Conservation (phyloP, 345 rosid species). For the Corchorus capsularis region DNA sequence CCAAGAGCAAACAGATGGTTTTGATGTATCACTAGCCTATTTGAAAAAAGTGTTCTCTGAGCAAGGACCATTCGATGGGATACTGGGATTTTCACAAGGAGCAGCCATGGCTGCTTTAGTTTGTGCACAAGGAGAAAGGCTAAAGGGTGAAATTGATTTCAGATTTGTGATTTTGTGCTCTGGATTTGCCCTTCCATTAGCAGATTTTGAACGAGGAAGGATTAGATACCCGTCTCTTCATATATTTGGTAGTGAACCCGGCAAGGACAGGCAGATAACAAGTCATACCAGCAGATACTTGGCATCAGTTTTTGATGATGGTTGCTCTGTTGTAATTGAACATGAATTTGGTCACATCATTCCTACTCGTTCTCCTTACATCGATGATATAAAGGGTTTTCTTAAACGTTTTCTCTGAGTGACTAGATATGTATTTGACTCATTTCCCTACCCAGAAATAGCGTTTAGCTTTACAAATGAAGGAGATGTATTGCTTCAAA, state of each 20-base stretch:
- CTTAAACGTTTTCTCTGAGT: conserved; percentile 64
- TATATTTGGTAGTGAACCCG: conserved; percentile 66
- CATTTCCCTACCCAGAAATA: neutral
- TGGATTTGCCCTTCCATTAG: conserved; percentile 50
- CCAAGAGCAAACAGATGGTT: conserved; percentile 80
- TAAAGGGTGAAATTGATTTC: conserved; percentile 57
- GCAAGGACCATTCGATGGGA: conserved; percentile 94
- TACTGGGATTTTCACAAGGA: conserved; percentile 92
- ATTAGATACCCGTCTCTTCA: conserved; percentile 86
- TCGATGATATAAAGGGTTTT: conserved; percentile 66
- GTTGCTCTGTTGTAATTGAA: conserved; percentile 59
- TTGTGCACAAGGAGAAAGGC: conserved; percentile 42
- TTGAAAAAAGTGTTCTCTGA: conserved; percentile 46
- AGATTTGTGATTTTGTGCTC: conserved; percentile 86
- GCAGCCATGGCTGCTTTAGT: conserved; percentile 88
- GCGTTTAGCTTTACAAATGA: neutral
- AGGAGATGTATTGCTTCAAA: neutral
- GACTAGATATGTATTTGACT: neutral
- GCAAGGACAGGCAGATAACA: conserved; percentile 78
- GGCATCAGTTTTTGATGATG: conserved; percentile 55
- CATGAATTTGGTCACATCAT: conserved; percentile 91
- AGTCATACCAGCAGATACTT: conserved; percentile 65
- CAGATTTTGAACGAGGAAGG: conserved; percentile 33
- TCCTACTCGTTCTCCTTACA: conserved; percentile 73
- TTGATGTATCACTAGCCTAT: conserved; percentile 54